phyloP scores from a whole-genome alignment of 371 early-diverging fungal species.

The Globomyces sp. region DNA sequence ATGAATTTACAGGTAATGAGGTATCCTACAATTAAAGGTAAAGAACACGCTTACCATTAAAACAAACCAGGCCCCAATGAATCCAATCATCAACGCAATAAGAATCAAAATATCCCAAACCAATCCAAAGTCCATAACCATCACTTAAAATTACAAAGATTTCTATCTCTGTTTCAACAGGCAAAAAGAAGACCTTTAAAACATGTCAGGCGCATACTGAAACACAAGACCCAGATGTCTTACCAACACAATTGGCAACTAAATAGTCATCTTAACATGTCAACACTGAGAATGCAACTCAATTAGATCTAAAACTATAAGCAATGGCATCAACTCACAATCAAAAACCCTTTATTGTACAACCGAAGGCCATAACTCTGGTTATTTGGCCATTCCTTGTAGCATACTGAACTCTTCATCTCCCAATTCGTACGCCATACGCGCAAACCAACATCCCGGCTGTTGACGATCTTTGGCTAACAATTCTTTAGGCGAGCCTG shows the following conservation, averaged over 20 bases:
- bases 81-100: neutral
- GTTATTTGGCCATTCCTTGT: neutral
- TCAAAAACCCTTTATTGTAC: too few relatives aligned
- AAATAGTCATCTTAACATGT: neutral
- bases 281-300: neutral
- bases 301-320: neutral
- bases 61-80: neutral
- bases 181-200: neutral
- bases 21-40: too few relatives aligned
- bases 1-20: too few relatives aligned
- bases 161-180: neutral
- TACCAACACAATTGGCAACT: neutral
- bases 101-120: too few relatives aligned
- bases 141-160: neutral
- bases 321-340: too few relatives aligned
- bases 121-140: neutral
- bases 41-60: neutral
- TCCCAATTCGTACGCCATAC: slow-evolving; percentile 42
- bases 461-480: slow-evolving; percentile 17
- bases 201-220: neutral
- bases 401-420: slow-evolving; percentile 18
- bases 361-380: neutral
- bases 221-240: neutral
- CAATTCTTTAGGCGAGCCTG: slow-evolving; percentile 37
- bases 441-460: slow-evolving; percentile 32